Conservation (phyloP, 2,329 filamentous ascomycete species). For the Penicillium sp. region DNA sequence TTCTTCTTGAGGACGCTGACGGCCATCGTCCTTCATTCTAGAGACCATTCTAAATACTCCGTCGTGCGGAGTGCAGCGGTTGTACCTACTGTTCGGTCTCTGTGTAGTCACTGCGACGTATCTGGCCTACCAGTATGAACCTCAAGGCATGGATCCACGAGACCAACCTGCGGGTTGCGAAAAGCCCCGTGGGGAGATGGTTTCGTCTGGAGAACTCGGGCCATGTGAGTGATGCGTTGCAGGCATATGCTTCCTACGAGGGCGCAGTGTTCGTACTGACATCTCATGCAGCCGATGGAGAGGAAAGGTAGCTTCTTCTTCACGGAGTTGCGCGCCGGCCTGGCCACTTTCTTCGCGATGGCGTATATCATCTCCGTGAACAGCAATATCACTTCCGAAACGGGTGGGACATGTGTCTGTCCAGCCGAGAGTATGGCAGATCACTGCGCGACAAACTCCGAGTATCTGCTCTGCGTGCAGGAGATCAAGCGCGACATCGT, state of each 20-base stretch:
- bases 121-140: slow-evolving; percentile 12
- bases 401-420: slow-evolving; percentile 74
- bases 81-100: slow-evolving; percentile 3
- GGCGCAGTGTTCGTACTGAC: background rate
- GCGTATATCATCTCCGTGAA: slow-evolving; percentile 71
- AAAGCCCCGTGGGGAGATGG: slow-evolving; percentile 64
- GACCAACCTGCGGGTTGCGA: slow-evolving; percentile 52
- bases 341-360: slow-evolving; percentile 79
- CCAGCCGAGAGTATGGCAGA: slow-evolving; percentile 44
- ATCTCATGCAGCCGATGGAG: slow-evolving; percentile 57
- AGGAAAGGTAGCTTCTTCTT: slow-evolving; percentile 74
- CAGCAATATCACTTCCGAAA: slow-evolving; percentile 68
- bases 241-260: slow-evolving; percentile 8
- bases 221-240: slow-evolving; percentile 61
- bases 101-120: slow-evolving; percentile 1
- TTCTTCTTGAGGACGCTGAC: slow-evolving; percentile 6
- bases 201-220: slow-evolving; percentile 80
- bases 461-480: slow-evolving; percentile 47
- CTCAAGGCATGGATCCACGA: slow-evolving; percentile 22
- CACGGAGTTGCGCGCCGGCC: slow-evolving; percentile 77
- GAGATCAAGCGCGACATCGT: slow-evolving; percentile 73
- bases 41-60: slow-evolving; percentile 13
- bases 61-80: slow-evolving; percentile 10
- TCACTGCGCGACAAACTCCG: slow-evolving; percentile 49
- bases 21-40: slow-evolving; percentile 1